Base-by-base conservation (phyloP, 352 stramenopile species). In the Globisporangium cystogenes region DNA sequence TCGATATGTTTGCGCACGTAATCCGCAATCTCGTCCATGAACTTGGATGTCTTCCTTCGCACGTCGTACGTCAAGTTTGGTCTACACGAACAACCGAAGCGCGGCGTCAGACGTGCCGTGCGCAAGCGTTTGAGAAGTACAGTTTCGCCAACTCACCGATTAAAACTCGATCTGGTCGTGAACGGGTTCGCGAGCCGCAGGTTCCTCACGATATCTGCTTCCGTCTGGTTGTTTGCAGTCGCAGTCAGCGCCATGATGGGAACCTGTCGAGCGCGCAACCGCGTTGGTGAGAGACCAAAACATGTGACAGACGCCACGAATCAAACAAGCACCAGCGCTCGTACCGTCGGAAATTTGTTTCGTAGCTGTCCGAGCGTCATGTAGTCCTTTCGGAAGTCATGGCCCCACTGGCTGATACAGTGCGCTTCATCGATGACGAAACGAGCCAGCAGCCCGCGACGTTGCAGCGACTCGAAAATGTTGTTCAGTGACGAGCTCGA, bases 391-490 rank as follows among this genome's bases (percentile, higher is more conserved):
- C 82, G 72, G 56, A 94, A 94, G 59, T 93, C 83, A 55, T 92
- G 85, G 0, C 86, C 85, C 85, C 85, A 95, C 41, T 90, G 72
- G 40, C 77, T 91, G 45, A 72, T 87, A 48, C 86, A 96, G 45
- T 96, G 85, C 4, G 81, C 83, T 69, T 97, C 82, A 64, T 98
- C 95, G 64, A 98, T 93, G 7, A 98, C 93, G 67, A 98, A 97
- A 8, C 90, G 76, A n/a, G n/a, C n/a, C 47, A 88, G 78, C 14
- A 98, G 67, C 14, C 89, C 67, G 50, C 62, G 81, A 50, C 33
- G 75, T 58, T 86, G 70, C 63, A 96, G 84, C 12, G 75, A 87
- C 69, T 93, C 90, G 20, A 98, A 74, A 27, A 88, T 69, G 29
- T 92, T 87, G 49, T n/a, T n/a, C n/a, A n/a, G n/a, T n/a, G n/a